Percentiles rank a stretch among this genome's conserved stretches.
Conservation (phyloP, 257 asterid species). For the Eucommia ulmoides region DNA sequence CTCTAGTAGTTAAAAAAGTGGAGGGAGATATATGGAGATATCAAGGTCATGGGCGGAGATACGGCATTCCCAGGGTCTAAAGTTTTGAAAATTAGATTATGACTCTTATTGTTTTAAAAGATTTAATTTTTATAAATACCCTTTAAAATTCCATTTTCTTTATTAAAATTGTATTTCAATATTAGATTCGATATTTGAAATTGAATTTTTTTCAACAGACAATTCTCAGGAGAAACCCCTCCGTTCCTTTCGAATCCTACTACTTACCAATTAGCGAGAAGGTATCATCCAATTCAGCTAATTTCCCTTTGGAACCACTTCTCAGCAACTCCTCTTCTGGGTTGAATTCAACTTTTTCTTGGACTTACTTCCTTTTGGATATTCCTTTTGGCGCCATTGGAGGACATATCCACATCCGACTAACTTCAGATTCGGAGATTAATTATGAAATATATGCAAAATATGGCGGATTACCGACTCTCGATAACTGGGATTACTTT, state of each 20-base stretch:
- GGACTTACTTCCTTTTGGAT: constrained; percentile 81
- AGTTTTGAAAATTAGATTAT: too few relatives aligned
- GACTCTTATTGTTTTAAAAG: too few relatives aligned
- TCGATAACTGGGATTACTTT: constrained; percentile 67
- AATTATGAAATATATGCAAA: constrained; percentile 61
- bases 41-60: too few relatives aligned
- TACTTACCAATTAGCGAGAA: constrained; percentile 51
- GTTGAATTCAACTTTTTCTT: constrained; percentile 21
- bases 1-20: too few relatives aligned
- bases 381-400: constrained; percentile 78
- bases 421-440: constrained; percentile 38
- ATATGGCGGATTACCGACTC: constrained; percentile 83
- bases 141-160: too few relatives aligned
- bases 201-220: constrained; percentile 47
- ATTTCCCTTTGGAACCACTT: constrained; percentile 72
- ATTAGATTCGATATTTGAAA: constrained; percentile 20
- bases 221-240: constrained; percentile 43
- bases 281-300: constrained; percentile 34
- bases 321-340: constrained; percentile 49
- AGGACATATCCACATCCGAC: constrained; percentile 59
- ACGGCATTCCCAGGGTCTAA: too few relatives aligned
- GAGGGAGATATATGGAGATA: too few relatives aligned
- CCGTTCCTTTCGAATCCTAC: constrained; percentile 63
- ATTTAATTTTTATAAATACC: too few relatives aligned
- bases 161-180: constrained; percentile 5